Conservation (phyloP, 495 filamentous ascomycete genomes). For the Rhizodiscina lignyota region DNA sequence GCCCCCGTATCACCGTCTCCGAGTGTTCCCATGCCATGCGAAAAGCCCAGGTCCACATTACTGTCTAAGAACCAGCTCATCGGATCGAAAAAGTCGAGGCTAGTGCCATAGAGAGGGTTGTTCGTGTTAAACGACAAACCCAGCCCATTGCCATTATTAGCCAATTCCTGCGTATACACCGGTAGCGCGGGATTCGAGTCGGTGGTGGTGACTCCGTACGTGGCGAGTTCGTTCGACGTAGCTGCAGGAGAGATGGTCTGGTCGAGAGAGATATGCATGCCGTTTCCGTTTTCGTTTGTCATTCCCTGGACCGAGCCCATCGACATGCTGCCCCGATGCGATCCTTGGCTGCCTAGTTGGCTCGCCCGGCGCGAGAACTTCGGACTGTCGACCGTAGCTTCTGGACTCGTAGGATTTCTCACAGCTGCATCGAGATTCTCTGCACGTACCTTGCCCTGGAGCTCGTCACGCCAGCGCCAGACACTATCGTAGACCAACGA, state of each 20-base stretch:
- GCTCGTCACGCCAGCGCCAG: constrained; percentile 85
- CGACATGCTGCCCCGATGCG: constrained; percentile 27
- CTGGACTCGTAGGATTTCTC: constrained; percentile 76
- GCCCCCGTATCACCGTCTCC: no score
- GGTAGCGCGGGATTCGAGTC: constrained; percentile 25
- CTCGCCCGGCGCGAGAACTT: constrained; percentile 1
- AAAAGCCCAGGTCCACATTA: neutral
- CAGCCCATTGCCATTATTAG: constrained; percentile 19
- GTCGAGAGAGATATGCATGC: no score
- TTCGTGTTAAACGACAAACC: no score
- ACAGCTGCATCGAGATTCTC: constrained; percentile 69
- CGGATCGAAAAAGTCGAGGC: constrained; percentile 76
- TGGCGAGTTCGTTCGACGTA: no score
- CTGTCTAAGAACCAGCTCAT: constrained; percentile 84
- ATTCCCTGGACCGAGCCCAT: constrained; percentile 1
- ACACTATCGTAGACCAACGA: constrained; percentile 83
- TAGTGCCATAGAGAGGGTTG: constrained; percentile 47
- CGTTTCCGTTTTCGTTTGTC: constrained; percentile 14
- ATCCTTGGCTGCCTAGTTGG: constrained; percentile 33
- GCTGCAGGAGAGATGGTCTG: no score
- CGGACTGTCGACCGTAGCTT: constrained; percentile 46
- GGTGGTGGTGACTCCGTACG: constrained; percentile 26
- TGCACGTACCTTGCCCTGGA: constrained; percentile 49
- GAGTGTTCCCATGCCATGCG: no score
- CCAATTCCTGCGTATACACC: no score